Evolutionary conservation across 139 green algal species (phyloP).

Genomic region (Pycnococcus provasolii): DNA sequence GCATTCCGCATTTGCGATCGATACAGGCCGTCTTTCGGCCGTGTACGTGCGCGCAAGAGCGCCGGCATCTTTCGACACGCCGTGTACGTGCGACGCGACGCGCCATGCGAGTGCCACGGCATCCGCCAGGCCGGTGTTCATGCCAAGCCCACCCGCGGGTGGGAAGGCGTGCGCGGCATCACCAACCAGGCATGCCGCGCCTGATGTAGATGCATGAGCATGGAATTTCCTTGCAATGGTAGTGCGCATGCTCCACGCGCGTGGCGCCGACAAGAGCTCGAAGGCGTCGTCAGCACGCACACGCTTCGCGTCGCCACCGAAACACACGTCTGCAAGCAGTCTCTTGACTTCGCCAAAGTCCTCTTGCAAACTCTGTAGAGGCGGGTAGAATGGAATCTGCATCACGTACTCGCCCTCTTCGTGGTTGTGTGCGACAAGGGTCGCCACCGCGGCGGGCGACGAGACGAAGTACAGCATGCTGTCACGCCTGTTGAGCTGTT

Average conservation of each 20-base stretch:
- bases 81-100: no score
- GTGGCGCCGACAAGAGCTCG: slow-evolving; percentile 35
- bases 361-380: slow-evolving; percentile 46
- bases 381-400: slow-evolving; percentile 79
- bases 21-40: no score
- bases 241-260: slow-evolving; percentile 67
- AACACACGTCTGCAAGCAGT: slow-evolving; percentile 18
- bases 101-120: slow-evolving; percentile 76
- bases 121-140: slow-evolving; percentile 91
- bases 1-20: no score
- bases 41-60: no score
- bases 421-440: slow-evolving; percentile 83
- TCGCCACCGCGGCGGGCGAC: slow-evolving; percentile 56
- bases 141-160: slow-evolving; percentile 85
- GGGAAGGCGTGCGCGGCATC: slow-evolving; percentile 87
- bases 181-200: slow-evolving; percentile 64
- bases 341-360: slow-evolving; percentile 46
- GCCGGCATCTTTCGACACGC: no score
- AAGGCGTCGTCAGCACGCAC: neutral
- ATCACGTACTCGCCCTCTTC: slow-evolving; percentile 79
- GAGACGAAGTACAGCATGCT: slow-evolving; percentile 98
- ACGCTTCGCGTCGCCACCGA: slow-evolving; percentile 25
- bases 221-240: no score
- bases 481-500: slow-evolving; percentile 13
- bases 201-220: neutral